Evolutionary conservation across 192 early-diverging fungal species (phyloP).

Genomic region (Jimgerdemannia flammicorona): DNA sequence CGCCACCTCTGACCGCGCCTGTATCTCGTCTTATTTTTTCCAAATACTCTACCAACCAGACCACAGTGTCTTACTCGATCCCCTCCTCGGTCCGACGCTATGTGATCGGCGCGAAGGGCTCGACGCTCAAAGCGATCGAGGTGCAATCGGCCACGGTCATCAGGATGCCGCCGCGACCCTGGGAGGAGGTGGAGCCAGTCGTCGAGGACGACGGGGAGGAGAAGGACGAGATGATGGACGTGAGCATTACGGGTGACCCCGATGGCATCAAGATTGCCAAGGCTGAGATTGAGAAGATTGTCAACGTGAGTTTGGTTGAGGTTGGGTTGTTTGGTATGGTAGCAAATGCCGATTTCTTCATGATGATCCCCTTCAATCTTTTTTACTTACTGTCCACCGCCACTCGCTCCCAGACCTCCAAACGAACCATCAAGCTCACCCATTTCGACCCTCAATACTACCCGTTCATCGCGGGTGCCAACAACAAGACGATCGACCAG

Average conservation of each 20-base stretch:
- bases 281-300: conserved; percentile 78
- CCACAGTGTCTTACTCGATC: conserved; percentile 46
- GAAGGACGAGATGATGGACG: conserved; percentile 59
- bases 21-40: conserved; percentile 6
- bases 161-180: conserved; percentile 57
- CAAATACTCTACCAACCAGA: conserved; percentile 16
- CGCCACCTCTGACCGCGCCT: background rate
- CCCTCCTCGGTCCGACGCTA: conserved; percentile 78
- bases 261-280: conserved; percentile 80
- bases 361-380: background rate
- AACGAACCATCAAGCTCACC: conserved; percentile 59
- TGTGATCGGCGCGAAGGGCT: conserved; percentile 81
- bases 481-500: conserved; percentile 54
- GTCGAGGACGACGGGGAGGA: conserved; percentile 46
- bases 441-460: conserved; percentile 69
- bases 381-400: conserved; percentile 5
- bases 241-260: conserved; percentile 82
- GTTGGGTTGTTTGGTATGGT: background rate
- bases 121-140: conserved; percentile 73
- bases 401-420: conserved; percentile 49
- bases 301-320: conserved; percentile 59
- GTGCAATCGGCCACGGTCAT: conserved; percentile 71
- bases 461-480: conserved; percentile 81
- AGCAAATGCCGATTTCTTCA: background rate
- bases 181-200: conserved; percentile 36